These are phyloP conservation scores for Metschnikowia colocasiae DNA, from an alignment of 805 yeast genomes.

Conservation along the genomic window DNA sequence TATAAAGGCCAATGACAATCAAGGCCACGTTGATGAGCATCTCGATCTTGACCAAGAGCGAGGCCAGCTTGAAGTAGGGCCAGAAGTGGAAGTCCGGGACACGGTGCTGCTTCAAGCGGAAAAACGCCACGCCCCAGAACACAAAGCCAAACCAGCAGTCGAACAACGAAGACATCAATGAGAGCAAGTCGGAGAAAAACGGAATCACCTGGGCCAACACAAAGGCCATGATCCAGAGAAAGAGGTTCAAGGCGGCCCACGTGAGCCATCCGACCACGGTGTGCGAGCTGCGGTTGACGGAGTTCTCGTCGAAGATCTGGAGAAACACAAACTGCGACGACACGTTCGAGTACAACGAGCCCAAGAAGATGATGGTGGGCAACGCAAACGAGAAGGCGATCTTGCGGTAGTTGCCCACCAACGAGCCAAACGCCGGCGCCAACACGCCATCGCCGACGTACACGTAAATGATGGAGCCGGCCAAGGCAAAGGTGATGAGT, in stretches of 20 bases:
- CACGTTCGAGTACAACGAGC: slow-evolving; percentile 53
- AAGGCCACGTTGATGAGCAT: slow-evolving; percentile 34
- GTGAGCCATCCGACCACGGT: slow-evolving; percentile 50
- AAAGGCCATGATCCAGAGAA: slow-evolving; percentile 51
- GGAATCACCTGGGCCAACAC: slow-evolving; percentile 63
- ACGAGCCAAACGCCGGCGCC: slow-evolving; percentile 59
- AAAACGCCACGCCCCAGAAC: slow-evolving; percentile 59
- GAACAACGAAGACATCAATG: slow-evolving; percentile 58
- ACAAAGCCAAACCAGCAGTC: slow-evolving; percentile 67
- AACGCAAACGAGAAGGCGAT: slow-evolving; percentile 58
- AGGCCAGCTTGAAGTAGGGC: slow-evolving; percentile 26
- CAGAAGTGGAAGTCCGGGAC: slow-evolving; percentile 18
- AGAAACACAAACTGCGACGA: slow-evolving; percentile 51
- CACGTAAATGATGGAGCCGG: slow-evolving; percentile 57
- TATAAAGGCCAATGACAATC: slow-evolving; percentile 48
- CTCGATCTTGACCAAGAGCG: slow-evolving; percentile 33
- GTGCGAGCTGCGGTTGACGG: slow-evolving; percentile 45
- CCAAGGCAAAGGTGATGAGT: slow-evolving; percentile 46
- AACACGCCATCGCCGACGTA: slow-evolving; percentile 55
- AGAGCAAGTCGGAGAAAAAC: slow-evolving; percentile 54
- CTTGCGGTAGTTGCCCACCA: slow-evolving; percentile 44
- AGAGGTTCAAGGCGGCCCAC: slow-evolving; percentile 45
- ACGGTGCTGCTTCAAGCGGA: slow-evolving; percentile 36
- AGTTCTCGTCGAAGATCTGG: slow-evolving; percentile 39
- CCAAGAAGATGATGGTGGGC: slow-evolving; percentile 56